Percentiles rank a stretch among this genome's conserved stretches.
Conservation (phyloP, 176 grass and related monocot genomes). For the Lolium perenne region DNA sequence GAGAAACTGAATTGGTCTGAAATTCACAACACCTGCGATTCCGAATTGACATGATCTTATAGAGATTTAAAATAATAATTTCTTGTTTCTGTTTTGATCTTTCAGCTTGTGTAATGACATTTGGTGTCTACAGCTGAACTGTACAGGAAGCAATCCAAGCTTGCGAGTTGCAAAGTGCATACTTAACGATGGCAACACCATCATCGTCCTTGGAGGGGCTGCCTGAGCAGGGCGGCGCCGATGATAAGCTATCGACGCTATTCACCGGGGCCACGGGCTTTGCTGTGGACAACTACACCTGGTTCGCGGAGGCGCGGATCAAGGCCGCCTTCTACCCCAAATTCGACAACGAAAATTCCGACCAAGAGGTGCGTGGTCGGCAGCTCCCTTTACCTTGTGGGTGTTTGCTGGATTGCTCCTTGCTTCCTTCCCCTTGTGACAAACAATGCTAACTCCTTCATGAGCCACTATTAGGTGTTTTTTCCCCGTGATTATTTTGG, state of each 20-base stretch:
- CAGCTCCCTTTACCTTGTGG: not conserved
- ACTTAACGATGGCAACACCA: not conserved
- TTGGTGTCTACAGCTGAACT: not conserved
- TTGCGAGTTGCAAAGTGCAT: not conserved
- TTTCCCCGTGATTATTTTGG: not conserved
- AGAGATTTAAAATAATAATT: not conserved
- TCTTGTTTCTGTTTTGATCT: not conserved
- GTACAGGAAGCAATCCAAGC: not conserved
- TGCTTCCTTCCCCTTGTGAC: not conserved
- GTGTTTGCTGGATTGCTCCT: not conserved
- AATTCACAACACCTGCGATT: not conserved
- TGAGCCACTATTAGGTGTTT: not conserved
- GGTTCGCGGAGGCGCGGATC: constrained; percentile 62
- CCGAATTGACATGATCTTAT: not conserved
- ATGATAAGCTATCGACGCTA: constrained; percentile 38
- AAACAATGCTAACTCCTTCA: not conserved
- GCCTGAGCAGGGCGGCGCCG: constrained; percentile 15
- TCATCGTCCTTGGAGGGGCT: constrained; percentile 9
- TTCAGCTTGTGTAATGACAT: not conserved
- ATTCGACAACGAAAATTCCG: constrained; percentile 90
- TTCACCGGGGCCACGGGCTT: constrained; percentile 63
- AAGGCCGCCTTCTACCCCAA: constrained; percentile 95
- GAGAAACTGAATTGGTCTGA: too few relatives aligned
- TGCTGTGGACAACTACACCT: constrained; percentile 56
- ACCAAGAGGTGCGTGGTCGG: constrained; percentile 63